Evolutionary conservation across 805 yeast species (phyloP), one percentile per base, ranked within the genome.

Genomic region (Suhomyces faveliae): DNA sequence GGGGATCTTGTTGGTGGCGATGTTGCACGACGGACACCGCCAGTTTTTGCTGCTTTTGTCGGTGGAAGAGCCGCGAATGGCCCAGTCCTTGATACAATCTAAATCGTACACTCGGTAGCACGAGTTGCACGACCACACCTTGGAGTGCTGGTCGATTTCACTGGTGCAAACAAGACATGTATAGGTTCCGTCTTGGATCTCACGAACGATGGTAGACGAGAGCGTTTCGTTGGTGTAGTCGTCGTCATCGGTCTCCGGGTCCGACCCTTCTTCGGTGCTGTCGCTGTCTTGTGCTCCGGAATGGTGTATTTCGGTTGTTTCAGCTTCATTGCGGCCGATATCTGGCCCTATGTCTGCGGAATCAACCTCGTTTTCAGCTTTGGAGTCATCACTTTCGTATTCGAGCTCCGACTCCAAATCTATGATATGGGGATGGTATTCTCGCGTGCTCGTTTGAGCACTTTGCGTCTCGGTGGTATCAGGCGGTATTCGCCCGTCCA

Each of bases 111-210:
- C 96, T 49, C 97, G 73, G 60, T 70, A 85, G 62, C 99, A 92
- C 22, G 74, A 70, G 6, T 67, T 63, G 63, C 99, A 92, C 5
- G 89, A 78, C 94, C 96, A 94, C 46, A 90, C 74, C 40, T 74
- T 68, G 19, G 90, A 82, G 10, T 72, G 67, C 3, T 79, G 73
- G 44, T 83, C 88, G 50, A 92, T 77, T 53, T 89, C 92, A 30
- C 87, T 84, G 0, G 96, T 87, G 66, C 99, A 92, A 10, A 92
- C 89, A 63, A 92, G 73, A 67, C 99, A 92, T 1, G 81, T 77
- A 60, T 92, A 91, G 1, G 77, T 74, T n/a, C 88, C 91, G 10
- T 79, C 76, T 39, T 73, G 74, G 41, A 87, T 79, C 55, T 87
- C 94, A 24, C 67, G 68, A 39, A 75, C 58, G 39, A 85, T 81